These are phyloP conservation scores for Camellia lanceoleosa DNA, from an alignment of 148 eudicot species.

Conservation along the genomic window DNA sequence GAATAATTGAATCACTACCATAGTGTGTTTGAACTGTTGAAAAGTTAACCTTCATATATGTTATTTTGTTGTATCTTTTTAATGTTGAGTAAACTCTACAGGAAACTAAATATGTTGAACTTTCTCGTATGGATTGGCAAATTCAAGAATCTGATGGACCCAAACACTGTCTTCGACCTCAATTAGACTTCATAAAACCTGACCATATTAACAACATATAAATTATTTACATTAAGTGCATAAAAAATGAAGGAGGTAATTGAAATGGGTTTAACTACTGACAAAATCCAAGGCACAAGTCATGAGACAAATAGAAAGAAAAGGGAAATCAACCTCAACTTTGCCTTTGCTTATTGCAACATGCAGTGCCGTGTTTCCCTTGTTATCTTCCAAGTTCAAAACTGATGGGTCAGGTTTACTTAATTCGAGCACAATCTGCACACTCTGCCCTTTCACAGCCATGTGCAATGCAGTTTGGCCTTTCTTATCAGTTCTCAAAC, in stretches of 20 bases:
- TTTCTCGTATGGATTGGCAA: neutral
- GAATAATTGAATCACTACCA: neutral
- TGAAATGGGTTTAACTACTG: neutral
- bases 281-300: neutral
- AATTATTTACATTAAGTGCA: neutral
- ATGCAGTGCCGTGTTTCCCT: slow-evolving; percentile 87
- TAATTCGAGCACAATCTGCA: slow-evolving; percentile 67
- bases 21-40: neutral
- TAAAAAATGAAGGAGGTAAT: neutral
- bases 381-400: slow-evolving; percentile 69
- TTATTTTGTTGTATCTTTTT: neutral
- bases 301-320: neutral
- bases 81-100: neutral
- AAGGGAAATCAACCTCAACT: slow-evolving; percentile 38
- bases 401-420: slow-evolving; percentile 69
- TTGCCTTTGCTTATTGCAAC: slow-evolving; percentile 82
- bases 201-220: neutral
- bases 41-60: neutral
- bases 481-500: slow-evolving; percentile 72
- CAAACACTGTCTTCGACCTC: neutral
- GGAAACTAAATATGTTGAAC: too few species aligned
- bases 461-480: slow-evolving; percentile 93
- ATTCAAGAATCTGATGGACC: neutral
- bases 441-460: slow-evolving; percentile 94
- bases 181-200: neutral